These are phyloP conservation scores for Saturnispora galanensis DNA, from an alignment of 805 yeast genomes.

Conservation along the genomic window DNA sequence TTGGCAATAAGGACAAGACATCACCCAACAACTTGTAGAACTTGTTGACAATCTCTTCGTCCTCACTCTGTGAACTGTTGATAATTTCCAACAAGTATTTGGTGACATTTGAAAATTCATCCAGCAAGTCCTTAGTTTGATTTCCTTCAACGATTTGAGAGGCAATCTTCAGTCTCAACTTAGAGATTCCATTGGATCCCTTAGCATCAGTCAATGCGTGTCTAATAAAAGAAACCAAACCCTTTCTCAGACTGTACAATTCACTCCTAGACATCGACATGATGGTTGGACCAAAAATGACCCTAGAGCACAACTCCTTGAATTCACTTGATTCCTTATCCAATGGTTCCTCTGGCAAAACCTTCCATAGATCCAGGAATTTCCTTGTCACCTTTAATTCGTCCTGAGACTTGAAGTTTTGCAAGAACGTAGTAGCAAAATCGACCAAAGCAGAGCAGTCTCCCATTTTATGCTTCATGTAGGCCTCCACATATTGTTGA, in stretches of 20 bases:
- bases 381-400: slow-evolving; percentile 49
- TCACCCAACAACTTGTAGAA: slow-evolving; percentile 51
- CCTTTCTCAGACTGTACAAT: slow-evolving; percentile 36
- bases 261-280: slow-evolving; percentile 42
- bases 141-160: slow-evolving; percentile 25
- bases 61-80: slow-evolving; percentile 26
- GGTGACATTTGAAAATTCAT: slow-evolving; percentile 22
- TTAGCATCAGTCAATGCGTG: slow-evolving; percentile 35
- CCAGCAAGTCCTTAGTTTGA: slow-evolving; percentile 16
- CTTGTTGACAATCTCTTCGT: slow-evolving; percentile 29
- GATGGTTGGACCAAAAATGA: slow-evolving; percentile 55
- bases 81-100: slow-evolving; percentile 31
- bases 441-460: slow-evolving; percentile 65
- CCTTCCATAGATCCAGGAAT: slow-evolving; percentile 43
- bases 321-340: slow-evolving; percentile 30
- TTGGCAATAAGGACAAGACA: slow-evolving; percentile 63
- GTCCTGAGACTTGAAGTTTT: slow-evolving; percentile 56
- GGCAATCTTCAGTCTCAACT: slow-evolving; percentile 32
- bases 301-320: slow-evolving; percentile 36
- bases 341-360: slow-evolving; percentile 34
- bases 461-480: slow-evolving; percentile 44
- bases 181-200: slow-evolving; percentile 31
- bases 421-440: slow-evolving; percentile 61
- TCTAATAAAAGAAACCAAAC: slow-evolving; percentile 48
- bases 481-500: slow-evolving; percentile 56